Evolutionary conservation across 2,329 filamentous ascomycete genomes (phyloP), one percentile per base, ranked within the genome.

Genomic region (Nigrograna mackinnonii): DNA sequence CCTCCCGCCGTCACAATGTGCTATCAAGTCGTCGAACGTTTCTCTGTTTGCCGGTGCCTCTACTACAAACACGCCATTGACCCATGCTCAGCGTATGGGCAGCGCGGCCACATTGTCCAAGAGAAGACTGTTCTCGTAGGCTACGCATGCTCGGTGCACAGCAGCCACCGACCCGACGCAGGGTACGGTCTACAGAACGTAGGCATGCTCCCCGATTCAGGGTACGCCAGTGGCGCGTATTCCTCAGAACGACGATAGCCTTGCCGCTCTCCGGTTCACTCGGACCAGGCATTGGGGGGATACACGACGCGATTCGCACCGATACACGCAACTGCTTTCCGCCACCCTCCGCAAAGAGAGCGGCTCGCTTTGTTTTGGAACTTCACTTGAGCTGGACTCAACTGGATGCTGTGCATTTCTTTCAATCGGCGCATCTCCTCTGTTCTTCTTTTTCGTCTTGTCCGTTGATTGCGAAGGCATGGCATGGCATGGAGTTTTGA

Each of bases 21-120:
- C 64, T 91, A 89, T 63, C 88, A 91, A 72, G 73, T 96, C 49
- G 77, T 92, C 58, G 91, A 96, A 70, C 79, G 89, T 45, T 96
- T 91, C 76, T 85, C 90, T 41, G 88, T 86, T 42, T 96, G 91
- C 78, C 82, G 84, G 51, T 96, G 91, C 72, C 79, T 92, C 57
- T 95, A 96, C 77, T 89, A 92, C 76, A 80, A 86, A 62, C 91
- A 96, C 67, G 84, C 88, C 35, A 79, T 96, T 57, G 91, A 96
- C 62, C 86, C 87, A 47, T 96, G 91, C 66, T 77, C 83, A 36
- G 77, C 82, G 24, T 89, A 90, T 64, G 87, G 86, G 47, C 84
- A 86, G 46, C 80, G 82, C 37, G 86, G 86, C 35, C 91, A 96
- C 62, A 58, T 60, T 34, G 74, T 91, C 43, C 82, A 89, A 54